Evolutionary conservation across 805 yeast species (phyloP).

Genomic region (Ogataea minuta): DNA sequence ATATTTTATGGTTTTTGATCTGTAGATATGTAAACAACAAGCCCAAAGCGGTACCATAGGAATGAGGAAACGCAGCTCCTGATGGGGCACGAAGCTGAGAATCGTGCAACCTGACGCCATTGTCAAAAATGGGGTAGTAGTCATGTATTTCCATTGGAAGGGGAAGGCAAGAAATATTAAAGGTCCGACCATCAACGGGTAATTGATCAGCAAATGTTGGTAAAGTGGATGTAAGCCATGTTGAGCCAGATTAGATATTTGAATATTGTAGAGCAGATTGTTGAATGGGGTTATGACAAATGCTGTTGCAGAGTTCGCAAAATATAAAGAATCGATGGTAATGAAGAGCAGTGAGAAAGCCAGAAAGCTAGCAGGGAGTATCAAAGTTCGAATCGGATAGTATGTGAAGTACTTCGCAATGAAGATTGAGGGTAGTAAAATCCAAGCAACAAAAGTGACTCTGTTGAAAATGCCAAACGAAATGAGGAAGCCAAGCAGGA

Average conservation of each 20-base stretch:
- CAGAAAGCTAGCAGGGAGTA: slow-evolving; percentile 38
- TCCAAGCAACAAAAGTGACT: slow-evolving; percentile 75
- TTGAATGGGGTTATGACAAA: slow-evolving; percentile 71
- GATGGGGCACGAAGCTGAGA: slow-evolving; percentile 82
- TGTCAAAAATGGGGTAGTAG: slow-evolving; percentile 57
- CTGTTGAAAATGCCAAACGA: slow-evolving; percentile 80
- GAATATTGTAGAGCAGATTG: slow-evolving; percentile 69
- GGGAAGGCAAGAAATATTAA: slow-evolving; percentile 46
- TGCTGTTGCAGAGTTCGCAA: slow-evolving; percentile 18
- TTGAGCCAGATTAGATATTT: slow-evolving; percentile 52
- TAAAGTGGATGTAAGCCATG: slow-evolving; percentile 86
- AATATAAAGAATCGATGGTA: slow-evolving; percentile 51
- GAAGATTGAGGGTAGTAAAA: slow-evolving; percentile 58
- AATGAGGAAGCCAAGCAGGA: slow-evolving; percentile 46
- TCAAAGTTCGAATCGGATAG: slow-evolving; percentile 33
- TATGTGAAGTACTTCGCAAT: slow-evolving; percentile 42
- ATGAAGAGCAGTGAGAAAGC: slow-evolving; percentile 40
- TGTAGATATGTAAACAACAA: slow-evolving; percentile 42
- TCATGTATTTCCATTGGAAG: slow-evolving; percentile 39
- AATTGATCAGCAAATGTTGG: slow-evolving; percentile 69
- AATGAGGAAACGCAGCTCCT: slow-evolving; percentile 82
- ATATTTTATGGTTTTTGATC: slow-evolving; percentile 18
- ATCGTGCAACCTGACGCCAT: slow-evolving; percentile 58
- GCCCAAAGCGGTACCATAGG: slow-evolving; percentile 75
- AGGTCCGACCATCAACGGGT: slow-evolving; percentile 86